A percentile compares a stretch with the other conserved stretches of the same genome.
Conservation (phyloP, 2,329 filamentous ascomycete genomes). For the Immersiporthe knoxdaviesiana region DNA sequence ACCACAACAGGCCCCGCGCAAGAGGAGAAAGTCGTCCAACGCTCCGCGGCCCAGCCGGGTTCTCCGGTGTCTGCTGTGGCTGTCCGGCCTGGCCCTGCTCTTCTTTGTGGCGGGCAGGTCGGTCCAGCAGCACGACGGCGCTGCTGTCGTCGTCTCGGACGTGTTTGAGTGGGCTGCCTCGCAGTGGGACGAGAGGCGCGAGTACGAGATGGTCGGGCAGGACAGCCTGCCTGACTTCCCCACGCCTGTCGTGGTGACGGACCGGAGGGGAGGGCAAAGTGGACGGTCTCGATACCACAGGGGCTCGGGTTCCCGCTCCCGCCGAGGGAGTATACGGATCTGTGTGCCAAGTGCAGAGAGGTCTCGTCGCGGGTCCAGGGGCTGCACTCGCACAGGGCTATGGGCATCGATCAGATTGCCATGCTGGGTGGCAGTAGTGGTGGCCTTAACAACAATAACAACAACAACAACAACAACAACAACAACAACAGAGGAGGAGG, state of each 20-base stretch:
- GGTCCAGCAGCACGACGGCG: slow-evolving; percentile 36
- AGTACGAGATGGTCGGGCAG: slow-evolving; percentile 70
- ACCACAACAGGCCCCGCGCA: slow-evolving; percentile 66
- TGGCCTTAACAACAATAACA: too few relatives aligned
- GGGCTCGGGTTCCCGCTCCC: slow-evolving; percentile 68
- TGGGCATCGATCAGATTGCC: slow-evolving; percentile 40
- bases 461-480: too few relatives aligned
- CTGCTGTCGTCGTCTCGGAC: slow-evolving; percentile 35
- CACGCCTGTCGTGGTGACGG: slow-evolving; percentile 71
- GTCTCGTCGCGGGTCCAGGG: slow-evolving; percentile 62
- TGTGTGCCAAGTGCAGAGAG: slow-evolving; percentile 69
- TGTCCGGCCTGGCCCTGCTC: slow-evolving; percentile 53
- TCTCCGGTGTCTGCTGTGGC: slow-evolving; percentile 58
- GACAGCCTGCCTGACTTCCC: slow-evolving; percentile 71
- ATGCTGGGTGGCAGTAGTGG: slow-evolving; percentile 54
- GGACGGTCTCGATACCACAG: slow-evolving; percentile 81
- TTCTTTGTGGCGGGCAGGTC: slow-evolving; percentile 51
- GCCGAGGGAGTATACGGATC: slow-evolving; percentile 67
- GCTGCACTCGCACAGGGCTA: slow-evolving; percentile 46
- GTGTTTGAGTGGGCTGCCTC: slow-evolving; percentile 41
- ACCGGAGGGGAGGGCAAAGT: slow-evolving; percentile 68
- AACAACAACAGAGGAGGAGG: background rate
- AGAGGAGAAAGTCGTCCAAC: slow-evolving; percentile 61
- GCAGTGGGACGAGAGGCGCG: slow-evolving; percentile 39
- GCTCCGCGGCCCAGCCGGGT: slow-evolving; percentile 62